Evolutionary conservation across 2,329 filamentous ascomycete genomes (phyloP).

Genomic region (Nigrograna mackinnonii): DNA sequence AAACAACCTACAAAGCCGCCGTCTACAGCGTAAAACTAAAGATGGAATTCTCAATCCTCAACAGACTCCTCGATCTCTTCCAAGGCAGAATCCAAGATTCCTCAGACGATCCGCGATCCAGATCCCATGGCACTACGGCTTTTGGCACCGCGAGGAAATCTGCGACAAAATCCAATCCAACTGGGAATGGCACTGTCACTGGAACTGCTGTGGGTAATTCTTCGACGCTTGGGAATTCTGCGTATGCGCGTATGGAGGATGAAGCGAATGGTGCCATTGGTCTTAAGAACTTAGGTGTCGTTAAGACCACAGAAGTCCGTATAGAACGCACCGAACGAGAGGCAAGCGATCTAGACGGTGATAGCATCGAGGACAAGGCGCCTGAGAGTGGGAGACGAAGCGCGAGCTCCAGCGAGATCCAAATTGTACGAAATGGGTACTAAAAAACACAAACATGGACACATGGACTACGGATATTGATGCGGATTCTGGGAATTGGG

Average conservation of each 20-base stretch:
- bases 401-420: constrained; percentile 8
- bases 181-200: constrained; percentile 1
- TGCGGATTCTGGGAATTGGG: no score
- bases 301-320: constrained; percentile 15
- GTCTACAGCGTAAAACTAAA: constrained; percentile 51
- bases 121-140: background rate
- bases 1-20: constrained; percentile 42
- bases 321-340: constrained; percentile 7
- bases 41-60: constrained; percentile 57
- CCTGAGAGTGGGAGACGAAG: constrained; percentile 1
- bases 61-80: constrained; percentile 26
- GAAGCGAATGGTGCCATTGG: background rate
- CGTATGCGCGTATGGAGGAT: constrained; percentile 15
- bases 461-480: no score
- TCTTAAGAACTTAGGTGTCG: constrained; percentile 11
- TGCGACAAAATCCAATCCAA: constrained; percentile 1
- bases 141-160: constrained; percentile 1
- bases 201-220: background rate
- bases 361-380: constrained; percentile 1
- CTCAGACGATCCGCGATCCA: constrained; percentile 6
- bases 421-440: constrained; percentile 8
- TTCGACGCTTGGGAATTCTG: constrained; percentile 9
- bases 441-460: background rate
- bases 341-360: background rate
- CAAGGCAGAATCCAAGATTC: constrained; percentile 12